Evolutionary conservation across 805 yeast species (phyloP), one percentile per base, ranked within the genome.

Genomic region (Candida cerambycidarum): DNA sequence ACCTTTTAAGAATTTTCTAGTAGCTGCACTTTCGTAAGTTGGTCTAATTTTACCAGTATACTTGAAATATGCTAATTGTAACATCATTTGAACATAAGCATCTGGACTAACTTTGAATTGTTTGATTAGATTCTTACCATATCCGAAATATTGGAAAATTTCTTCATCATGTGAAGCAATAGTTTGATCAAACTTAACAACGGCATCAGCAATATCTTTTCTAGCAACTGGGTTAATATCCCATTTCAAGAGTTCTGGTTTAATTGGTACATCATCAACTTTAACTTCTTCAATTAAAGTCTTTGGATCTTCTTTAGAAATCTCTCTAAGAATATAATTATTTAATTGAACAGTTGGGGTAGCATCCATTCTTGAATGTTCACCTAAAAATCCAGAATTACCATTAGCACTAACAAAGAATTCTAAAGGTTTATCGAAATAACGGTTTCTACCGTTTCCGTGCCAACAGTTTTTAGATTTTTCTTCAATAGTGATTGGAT

Each of bases 351-450:
- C 80, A 23, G 96, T 92, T 59, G 97, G 96, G 8, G 97, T 88
- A 48, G 98, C 99, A 65, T 92, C 99, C 98, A 92, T 92, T 72
- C 80, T 85, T 16, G 97, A 89, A 71, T 92, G 99, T 71, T 92
- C 99, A 48, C 96, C 97, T 59, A 89, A 67, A 70, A 90, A 92
- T 0, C 97, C 98, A 6, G 97, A 87, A 49, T 81, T 75, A 46
- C 93, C 96, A 63, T 89, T 89, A 48, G 79, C 82, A 46, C 85
- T 71, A 42, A 92, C 80, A 53, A 89, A 77, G 62, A 88, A 82
- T 71, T 92, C 93, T 46, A 86, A 70, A 3, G 97, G 92, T 72
- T 92, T 92, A 72, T 92, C 98, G 63, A 78, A 92, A 72, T 77
- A 92, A 56, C 99, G 77, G 73, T 93, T 92, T 54, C 72, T 66